phyloP scores from a whole-genome alignment of 1,139 yeast species.

The Suhomyces chickasaworum region DNA sequence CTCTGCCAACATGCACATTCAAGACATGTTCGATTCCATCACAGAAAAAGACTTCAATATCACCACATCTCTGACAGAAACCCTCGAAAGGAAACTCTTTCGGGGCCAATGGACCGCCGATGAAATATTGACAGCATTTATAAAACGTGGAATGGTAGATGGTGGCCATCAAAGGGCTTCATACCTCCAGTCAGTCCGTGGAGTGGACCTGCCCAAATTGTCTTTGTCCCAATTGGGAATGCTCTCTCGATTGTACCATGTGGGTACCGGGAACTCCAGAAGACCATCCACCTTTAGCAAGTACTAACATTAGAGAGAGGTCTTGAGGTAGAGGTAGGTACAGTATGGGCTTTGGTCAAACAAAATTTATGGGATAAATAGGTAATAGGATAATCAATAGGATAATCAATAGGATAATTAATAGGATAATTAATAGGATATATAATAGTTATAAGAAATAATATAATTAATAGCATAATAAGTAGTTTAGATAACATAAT shows the following conservation, averaged over 20 bases:
- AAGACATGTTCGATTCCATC: slow-evolving; percentile 7
- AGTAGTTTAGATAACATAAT: no score
- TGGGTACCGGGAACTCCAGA: background rate
- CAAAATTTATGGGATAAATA: no score
- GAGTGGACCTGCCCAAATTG: background rate
- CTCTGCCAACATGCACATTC: background rate
- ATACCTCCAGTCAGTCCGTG: slow-evolving; percentile 5
- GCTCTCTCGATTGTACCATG: slow-evolving; percentile 7
- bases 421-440: no score
- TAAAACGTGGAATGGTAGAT: slow-evolving; percentile 46
- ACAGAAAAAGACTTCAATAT: slow-evolving; percentile 22
- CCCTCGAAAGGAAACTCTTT: slow-evolving; percentile 18
- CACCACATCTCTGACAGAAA: slow-evolving; percentile 20
- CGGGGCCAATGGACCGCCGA: slow-evolving; percentile 40
- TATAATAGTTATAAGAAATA: no score
- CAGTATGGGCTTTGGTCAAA: no score
- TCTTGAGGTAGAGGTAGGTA: no score
- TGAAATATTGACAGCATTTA: slow-evolving; percentile 52
- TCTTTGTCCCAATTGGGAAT: slow-evolving; percentile 4
- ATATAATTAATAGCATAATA: no score
- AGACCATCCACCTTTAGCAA: background rate
- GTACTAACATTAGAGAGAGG: no score
- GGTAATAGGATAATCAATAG: no score
- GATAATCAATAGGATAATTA: no score
- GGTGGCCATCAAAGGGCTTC: slow-evolving; percentile 4